A percentile compares a stretch with the other conserved stretches of the same genome.
Conservation (phyloP, 176 grass and related monocot genomes). For the Saccharum spontaneum region DNA sequence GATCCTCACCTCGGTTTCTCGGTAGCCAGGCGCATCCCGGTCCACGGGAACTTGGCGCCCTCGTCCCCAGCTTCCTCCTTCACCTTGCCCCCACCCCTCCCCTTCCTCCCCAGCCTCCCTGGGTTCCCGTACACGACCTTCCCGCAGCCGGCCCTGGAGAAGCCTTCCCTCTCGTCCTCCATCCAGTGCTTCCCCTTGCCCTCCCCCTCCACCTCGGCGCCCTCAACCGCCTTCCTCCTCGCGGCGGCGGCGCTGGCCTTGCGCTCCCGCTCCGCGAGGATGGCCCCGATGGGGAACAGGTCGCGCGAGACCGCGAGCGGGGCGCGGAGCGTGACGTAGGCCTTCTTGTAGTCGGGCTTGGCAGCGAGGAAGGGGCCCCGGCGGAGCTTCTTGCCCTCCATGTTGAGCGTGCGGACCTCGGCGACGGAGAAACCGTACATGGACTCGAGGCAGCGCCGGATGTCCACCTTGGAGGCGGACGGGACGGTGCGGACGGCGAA, state of each 20-base stretch:
- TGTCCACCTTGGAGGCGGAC: constrained; percentile 96
- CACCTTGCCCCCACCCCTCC: constrained; percentile 19
- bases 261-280: constrained; percentile 63
- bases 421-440: constrained; percentile 87
- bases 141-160: constrained; percentile 45
- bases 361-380: constrained; percentile 57
- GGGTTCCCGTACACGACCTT: constrained; percentile 61
- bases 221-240: constrained; percentile 51
- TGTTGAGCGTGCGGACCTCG: constrained; percentile 89
- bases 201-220: constrained; percentile 55
- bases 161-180: constrained; percentile 59
- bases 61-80: constrained; percentile 16
- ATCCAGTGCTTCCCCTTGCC: constrained; percentile 78
- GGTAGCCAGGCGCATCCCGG: constrained; percentile 46
- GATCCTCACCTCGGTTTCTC: constrained; percentile 52
- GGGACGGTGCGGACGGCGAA: constrained; percentile 85
- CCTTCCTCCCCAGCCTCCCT: constrained; percentile 41
- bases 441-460: constrained; percentile 88
- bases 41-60: constrained; percentile 69
- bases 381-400: constrained; percentile 85
- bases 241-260: constrained; percentile 60
- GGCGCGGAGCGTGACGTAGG: constrained; percentile 76
- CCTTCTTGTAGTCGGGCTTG: constrained; percentile 98
- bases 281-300: constrained; percentile 73
- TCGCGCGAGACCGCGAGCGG: constrained; percentile 76